phyloP scores from a whole-genome alignment of 179 eudicot species.

The Nepenthes alata region DNA sequence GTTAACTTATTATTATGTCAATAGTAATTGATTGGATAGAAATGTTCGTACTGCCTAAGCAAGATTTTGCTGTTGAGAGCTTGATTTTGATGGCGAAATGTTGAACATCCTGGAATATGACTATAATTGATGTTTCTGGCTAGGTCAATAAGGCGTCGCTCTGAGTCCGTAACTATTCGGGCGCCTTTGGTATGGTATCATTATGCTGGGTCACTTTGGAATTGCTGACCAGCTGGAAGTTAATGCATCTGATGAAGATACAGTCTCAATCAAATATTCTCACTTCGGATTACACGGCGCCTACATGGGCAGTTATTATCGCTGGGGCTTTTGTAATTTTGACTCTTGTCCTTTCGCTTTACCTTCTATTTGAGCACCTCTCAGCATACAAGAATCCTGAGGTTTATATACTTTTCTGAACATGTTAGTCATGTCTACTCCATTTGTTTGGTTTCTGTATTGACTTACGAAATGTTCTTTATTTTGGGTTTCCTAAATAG shows the following conservation, averaged over 20 bases:
- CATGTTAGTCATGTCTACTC: not conserved
- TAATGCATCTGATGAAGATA: conserved; percentile 15
- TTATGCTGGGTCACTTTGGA: not conserved
- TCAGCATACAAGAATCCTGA: conserved; percentile 90
- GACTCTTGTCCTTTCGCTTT: conserved; percentile 62
- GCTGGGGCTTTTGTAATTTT: conserved; percentile 57
- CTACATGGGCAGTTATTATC: conserved; percentile 65
- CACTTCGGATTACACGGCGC: conserved; percentile 35
- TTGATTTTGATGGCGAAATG: too few relatives aligned
- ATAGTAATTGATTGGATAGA: too few relatives aligned
- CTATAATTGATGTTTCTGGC: too few relatives aligned
- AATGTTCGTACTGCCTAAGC: too few relatives aligned
- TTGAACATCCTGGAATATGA: too few relatives aligned
- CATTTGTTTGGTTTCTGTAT: not conserved
- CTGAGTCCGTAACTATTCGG: not conserved
- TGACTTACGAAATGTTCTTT: not conserved
- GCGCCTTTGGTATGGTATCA: not conserved
- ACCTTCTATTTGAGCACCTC: conserved; percentile 79
- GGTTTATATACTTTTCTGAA: conserved; percentile 23
- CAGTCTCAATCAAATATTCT: conserved; percentile 12
- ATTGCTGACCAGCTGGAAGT: not conserved
- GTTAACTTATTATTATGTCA: too few relatives aligned
- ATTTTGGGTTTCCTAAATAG: conserved; percentile 18
- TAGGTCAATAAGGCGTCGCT: too few relatives aligned
- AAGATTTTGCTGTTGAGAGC: too few relatives aligned